Evolutionary conservation across 139 green algal species (phyloP).

Genomic region (Tetradesmus obliquus): DNA sequence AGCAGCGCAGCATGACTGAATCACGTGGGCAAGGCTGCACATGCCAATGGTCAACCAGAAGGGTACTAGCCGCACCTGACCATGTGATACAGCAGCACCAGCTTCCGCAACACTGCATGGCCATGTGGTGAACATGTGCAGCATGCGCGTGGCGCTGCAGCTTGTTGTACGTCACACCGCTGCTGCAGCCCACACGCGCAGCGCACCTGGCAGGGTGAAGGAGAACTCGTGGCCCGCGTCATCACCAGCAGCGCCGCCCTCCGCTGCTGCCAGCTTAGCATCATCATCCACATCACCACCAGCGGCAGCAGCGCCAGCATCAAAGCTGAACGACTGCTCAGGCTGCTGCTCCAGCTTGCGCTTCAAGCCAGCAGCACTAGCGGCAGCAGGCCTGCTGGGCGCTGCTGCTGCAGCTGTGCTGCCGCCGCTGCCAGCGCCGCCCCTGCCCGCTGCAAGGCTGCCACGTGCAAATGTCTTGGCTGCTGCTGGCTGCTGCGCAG

Average conservation of each 20-base stretch:
- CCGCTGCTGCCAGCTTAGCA: neutral
- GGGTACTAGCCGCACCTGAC: too few relatives aligned
- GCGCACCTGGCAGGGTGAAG: constrained; percentile 22
- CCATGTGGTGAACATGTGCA: too few relatives aligned
- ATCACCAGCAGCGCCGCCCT: neutral
- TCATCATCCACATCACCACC: neutral
- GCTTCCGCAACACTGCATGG: too few relatives aligned
- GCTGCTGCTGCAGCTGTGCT: neutral
- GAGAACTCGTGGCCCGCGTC: constrained; percentile 8
- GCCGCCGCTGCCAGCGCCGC: neutral
- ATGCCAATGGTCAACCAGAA: too few relatives aligned
- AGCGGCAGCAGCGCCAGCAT: neutral
- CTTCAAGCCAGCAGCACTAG: neutral
- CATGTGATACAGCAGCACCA: too few relatives aligned
- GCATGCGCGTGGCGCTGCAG: neutral
- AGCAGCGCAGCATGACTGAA: neutral
- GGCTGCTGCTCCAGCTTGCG: constrained; percentile 11
- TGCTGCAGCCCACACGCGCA: neutral
- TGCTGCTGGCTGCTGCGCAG: neutral
- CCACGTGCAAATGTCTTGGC: neutral
- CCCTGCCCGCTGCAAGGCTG: neutral
- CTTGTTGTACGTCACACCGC: neutral
- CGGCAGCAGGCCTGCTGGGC: neutral
- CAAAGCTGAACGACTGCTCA: constrained; percentile 23
- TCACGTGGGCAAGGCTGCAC: neutral